Conservation (phyloP, 164 flowering plant genomes). For the Sedum album region DNA sequence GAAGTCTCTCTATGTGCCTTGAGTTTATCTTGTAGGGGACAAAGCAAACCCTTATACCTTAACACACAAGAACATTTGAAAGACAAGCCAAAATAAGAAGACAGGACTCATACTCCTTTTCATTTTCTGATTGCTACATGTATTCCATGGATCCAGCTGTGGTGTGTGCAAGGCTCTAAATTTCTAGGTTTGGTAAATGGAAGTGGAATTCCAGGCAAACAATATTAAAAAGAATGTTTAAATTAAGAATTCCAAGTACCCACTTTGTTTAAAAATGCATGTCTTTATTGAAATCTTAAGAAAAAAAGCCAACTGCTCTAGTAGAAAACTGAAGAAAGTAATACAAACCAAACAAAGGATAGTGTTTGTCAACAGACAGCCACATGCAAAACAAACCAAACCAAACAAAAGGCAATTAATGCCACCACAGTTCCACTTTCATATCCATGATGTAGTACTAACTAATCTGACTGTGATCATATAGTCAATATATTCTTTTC, state of each 20-base stretch:
- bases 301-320: background rate
- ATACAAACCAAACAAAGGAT: background rate
- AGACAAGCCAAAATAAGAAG: background rate
- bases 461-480: no score
- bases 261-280: background rate
- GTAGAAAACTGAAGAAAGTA: no score
- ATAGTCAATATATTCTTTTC: background rate
- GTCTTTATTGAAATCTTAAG: background rate
- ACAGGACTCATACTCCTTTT: background rate
- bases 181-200: background rate
- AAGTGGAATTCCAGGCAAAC: background rate
- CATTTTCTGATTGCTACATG: background rate
- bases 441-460: no score
- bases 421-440: background rate
- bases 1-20: slow-evolving; percentile 17
- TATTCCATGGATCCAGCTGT: background rate
- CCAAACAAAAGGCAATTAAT: slow-evolving; percentile 6
- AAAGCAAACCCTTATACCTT: slow-evolving; percentile 8
- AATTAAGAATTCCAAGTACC: background rate
- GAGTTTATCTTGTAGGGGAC: slow-evolving; percentile 16
- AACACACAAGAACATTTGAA: background rate
- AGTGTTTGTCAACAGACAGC: background rate
- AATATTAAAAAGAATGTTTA: background rate
- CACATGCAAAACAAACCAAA: background rate
- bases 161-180: background rate